These are phyloP conservation scores for Boletus reticuloceps DNA, from an alignment of 768 basidiomycete genomes.

Conservation along the genomic window DNA sequence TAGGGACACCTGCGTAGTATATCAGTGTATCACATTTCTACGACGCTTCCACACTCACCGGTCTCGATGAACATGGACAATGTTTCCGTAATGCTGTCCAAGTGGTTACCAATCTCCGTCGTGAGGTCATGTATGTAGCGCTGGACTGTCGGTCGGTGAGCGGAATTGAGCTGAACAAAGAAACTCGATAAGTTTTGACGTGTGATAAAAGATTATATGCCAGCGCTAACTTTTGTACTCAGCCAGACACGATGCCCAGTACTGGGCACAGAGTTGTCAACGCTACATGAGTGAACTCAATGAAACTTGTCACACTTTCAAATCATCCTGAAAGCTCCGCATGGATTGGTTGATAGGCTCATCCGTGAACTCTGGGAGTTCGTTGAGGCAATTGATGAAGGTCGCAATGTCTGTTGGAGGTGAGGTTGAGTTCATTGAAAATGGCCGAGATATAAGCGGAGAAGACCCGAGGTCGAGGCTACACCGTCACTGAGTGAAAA, in stretches of 20 bases:
- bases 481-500: too few species aligned
- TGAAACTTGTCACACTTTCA: conserved; percentile 36
- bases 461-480: too few species aligned
- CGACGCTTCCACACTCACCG: conserved; percentile 33
- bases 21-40: conserved; percentile 19
- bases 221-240: conserved; percentile 40
- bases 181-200: conserved; percentile 4
- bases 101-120: conserved; percentile 49
- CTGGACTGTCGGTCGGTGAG: conserved; percentile 49
- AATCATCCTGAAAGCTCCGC: conserved; percentile 45
- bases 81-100: conserved; percentile 48
- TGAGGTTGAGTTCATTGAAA: too few species aligned
- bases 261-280: conserved; percentile 32
- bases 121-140: conserved; percentile 50
- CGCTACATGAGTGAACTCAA: neutral
- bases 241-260: conserved; percentile 50
- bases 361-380: conserved; percentile 54
- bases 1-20: conserved; percentile 43
- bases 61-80: conserved; percentile 50
- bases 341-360: conserved; percentile 50
- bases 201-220: too few species aligned
- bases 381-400: conserved; percentile 50
- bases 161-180: conserved; percentile 42
- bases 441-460: too few species aligned
- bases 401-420: too few species aligned